Base-by-base conservation (phyloP, 306 rosid species). In the Amphicarpaea edgeworthii region DNA sequence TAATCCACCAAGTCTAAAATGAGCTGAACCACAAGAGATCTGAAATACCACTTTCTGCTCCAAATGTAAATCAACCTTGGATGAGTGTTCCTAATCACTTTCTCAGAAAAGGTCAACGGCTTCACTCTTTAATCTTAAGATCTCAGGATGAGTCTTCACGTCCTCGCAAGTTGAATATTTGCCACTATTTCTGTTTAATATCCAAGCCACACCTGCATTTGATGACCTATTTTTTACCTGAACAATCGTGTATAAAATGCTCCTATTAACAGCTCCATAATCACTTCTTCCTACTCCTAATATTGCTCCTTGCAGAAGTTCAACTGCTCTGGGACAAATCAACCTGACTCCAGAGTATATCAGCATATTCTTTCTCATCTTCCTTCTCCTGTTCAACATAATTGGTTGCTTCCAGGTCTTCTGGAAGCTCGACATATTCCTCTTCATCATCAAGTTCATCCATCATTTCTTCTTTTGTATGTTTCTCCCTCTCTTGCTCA, bases 301-400 rank as follows among this genome's bases (percentile, higher is more conserved):
- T 30, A n/a, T 45, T 80, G 75, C 72, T 84, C 76, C 63, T 49
- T 68, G 43, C 46, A 71, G 34, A 57, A 67, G 47, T 70, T 80
- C 83, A 83, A 45, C 82, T 50, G 51, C 83, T 82, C 79, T 85
- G 81, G 54, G 88, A 85, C 34, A 81, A 82, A 72, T 87, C 93
- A 59, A 91, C 87, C 58, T 88, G 93, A 77, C 77, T 88, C 93
- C 97, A 92, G 49, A 92, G 87, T 43, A 68, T 72, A 71, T 89
- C 79, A n/a, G 91, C 93, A 66, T 92, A 92, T 60, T 81, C 88
- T 67, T 86, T 88, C 79, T 92, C 97, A 72, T 91, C 95, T 74
- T 92, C 96, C 89, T 85, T 85, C 88, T 92, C 97, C 81, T 82
- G 81, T 26, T 72, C 78, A 73, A 75, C 85, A 74, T 62, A 83